A percentile compares a stretch with the other conserved stretches of the same genome.
Evolutionary conservation across 371 early-diverging fungal genomes (phyloP).

Genomic region (Rhizopus arrhizus): DNA sequence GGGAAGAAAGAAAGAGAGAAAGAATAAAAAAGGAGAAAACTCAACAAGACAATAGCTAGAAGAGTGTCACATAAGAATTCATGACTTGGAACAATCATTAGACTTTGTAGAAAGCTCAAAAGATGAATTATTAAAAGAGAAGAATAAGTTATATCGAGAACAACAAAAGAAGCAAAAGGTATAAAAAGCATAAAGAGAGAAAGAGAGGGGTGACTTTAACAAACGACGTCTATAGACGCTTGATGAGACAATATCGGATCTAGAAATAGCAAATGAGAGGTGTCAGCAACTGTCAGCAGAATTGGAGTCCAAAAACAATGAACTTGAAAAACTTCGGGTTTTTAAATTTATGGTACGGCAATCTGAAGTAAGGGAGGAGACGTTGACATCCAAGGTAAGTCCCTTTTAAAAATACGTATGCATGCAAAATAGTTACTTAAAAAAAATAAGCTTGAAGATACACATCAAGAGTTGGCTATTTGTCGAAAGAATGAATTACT

Average conservation of each 20-base stretch:
- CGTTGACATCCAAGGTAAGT: conserved; percentile 39
- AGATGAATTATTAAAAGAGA: conserved; percentile 29
- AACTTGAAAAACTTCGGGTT: conserved; percentile 47
- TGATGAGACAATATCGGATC: conserved; percentile 37
- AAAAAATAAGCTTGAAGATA: conserved; percentile 37
- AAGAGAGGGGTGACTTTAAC: background rate
- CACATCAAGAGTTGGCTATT: conserved; percentile 42
- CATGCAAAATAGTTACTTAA: background rate
- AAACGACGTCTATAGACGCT: conserved; percentile 26
- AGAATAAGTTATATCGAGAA: conserved; percentile 35
- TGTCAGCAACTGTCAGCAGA: conserved; percentile 43
- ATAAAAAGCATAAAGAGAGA: background rate
- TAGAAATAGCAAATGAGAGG: conserved; percentile 38
- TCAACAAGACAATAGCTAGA: conserved; percentile 22
- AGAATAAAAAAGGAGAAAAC: too few relatives aligned
- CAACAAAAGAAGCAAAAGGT: conserved; percentile 45
- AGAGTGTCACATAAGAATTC: conserved; percentile 28
- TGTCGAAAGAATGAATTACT: conserved; percentile 36
- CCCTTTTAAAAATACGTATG: background rate
- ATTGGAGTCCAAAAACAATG: conserved; percentile 30
- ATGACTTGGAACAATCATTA: conserved; percentile 24
- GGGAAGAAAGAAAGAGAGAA: background rate
- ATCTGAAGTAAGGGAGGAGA: conserved; percentile 49
- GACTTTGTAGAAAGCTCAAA: conserved; percentile 32
- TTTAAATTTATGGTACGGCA: conserved; percentile 49